Evolutionary conservation across 2,329 filamentous ascomycete species (phyloP), one percentile per base, ranked within the genome.

Genomic region (Plectosphaerella plurivora): DNA sequence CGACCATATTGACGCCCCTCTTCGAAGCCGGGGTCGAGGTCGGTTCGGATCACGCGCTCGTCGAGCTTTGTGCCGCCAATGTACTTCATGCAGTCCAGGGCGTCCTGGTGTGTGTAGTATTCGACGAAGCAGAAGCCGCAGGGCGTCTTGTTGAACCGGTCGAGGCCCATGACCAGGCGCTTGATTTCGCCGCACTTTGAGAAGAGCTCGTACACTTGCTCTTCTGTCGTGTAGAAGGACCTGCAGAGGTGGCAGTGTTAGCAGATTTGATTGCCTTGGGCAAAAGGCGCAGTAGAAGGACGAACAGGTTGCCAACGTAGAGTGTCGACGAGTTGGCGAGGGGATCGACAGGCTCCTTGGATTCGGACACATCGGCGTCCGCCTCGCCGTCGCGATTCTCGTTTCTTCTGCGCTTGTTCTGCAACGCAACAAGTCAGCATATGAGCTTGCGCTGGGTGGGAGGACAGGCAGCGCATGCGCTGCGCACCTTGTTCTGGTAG

Each of bases 81-180:
- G 69, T 97, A 99, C 74, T 97, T 99, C 86, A 99, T 87, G 73
- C 93, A 97, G 69, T 99, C 94, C 48, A 99, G 81, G 9, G 94
- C 94, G 70, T 99, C 94, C 67, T 96, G 88, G 70, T 97, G 94
- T 28, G 87, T 97, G 76, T 97, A 97, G 75, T 99, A 99, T 73
- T 99, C 94, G 65, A 99, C 94, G 67, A 99, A 99, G 78, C 94
- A 99, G 79, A 99, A 99, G 41, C 94, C 94, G 72, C 94, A 99
- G 1, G 94, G 94, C 1, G 94, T 99, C 77, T 99, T 99, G 72
- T 88, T 89, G 77, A 94, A 96, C 53, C 94, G 88, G 69, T 99
- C 94, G 50, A 99, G 84, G 48, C 94, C 94, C 94, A 99, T 99
- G 59, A 99, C 84, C 47, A 99, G 83, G 25, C 94, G 89, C 75